phyloP scores from a whole-genome alignment of 306 rosid species.

The Rosa lucieae region DNA sequence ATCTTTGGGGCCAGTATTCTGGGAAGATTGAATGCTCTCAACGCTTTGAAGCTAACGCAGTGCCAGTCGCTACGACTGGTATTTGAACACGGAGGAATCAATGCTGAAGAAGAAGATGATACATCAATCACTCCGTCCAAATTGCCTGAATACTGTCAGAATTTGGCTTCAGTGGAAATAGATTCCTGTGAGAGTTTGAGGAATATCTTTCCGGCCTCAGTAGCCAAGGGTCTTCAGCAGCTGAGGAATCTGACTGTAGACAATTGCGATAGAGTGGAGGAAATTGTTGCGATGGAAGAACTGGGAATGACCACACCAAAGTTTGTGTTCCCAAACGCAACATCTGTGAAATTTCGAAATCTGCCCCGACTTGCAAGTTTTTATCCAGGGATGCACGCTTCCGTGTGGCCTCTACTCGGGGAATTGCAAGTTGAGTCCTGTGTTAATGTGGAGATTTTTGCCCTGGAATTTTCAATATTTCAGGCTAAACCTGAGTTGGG shows the following conservation, averaged over 20 bases:
- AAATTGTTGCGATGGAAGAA: conserved; percentile 20
- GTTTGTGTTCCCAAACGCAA: conserved; percentile 11
- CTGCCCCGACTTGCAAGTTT: background rate
- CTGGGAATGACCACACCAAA: background rate
- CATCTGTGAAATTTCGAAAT: background rate
- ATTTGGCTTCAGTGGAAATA: too few species aligned
- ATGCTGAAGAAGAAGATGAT: background rate
- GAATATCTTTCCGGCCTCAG: too few species aligned
- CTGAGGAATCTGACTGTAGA: too few species aligned
- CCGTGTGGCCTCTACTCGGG: conserved; percentile 21
- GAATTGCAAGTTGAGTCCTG: rapidly evolving
- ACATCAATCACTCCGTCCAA: too few species aligned
- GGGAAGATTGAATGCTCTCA: background rate
- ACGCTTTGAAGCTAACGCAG: rapidly evolving
- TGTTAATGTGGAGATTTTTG: background rate
- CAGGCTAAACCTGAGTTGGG: too few species aligned
- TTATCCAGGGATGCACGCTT: background rate
- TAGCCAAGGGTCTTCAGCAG: too few species aligned
- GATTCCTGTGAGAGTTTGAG: too few species aligned
- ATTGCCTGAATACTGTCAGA: too few species aligned
- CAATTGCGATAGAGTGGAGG: background rate
- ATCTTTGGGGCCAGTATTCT: background rate
- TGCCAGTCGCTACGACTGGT: background rate
- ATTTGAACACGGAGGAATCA: background rate
- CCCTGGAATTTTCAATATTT: too few species aligned